A percentile compares a stretch with the other conserved stretches of the same genome.
These are phyloP conservation scores for Carex arenaria DNA, from an alignment of 202 grass and related monocot genomes.

Conservation along the genomic window DNA sequence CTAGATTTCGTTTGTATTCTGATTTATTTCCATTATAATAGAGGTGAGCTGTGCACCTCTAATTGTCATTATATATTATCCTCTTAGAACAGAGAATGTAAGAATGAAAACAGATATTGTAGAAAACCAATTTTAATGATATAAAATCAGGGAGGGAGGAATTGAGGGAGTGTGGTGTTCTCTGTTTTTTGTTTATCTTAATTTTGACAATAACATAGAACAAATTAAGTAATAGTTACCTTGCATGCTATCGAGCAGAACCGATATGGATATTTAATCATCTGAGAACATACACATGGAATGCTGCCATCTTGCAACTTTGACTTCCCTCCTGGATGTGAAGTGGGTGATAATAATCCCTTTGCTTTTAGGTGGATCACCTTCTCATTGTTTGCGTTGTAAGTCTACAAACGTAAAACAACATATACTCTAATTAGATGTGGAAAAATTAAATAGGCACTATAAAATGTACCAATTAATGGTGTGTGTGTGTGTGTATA, in stretches of 20 bases:
- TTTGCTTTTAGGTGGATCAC: conserved; percentile 28
- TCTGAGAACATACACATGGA: conserved; percentile 16
- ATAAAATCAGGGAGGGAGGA: no score
- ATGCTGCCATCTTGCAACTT: background rate
- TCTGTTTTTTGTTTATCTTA: no score
- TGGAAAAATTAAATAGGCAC: background rate
- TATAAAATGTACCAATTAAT: background rate
- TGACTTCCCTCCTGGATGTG: background rate
- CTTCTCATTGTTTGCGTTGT: conserved; percentile 21
- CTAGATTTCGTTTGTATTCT: no score
- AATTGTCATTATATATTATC: no score
- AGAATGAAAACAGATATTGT: no score
- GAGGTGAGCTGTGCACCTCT: no score
- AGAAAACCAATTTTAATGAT: no score
- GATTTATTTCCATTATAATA: no score
- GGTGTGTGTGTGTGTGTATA: no score
- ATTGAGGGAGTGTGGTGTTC: no score
- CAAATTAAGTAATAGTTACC: background rate
- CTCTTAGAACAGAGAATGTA: no score
- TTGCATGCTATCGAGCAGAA: conserved; percentile 33
- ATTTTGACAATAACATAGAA: background rate
- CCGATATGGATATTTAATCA: background rate
- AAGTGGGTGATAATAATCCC: background rate
- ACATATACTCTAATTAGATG: background rate
- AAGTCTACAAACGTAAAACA: conserved; percentile 1